A percentile compares a stretch with the other conserved stretches of the same genome.
phyloP scores from a whole-genome alignment of 1,284 basidiomycete species.

The Leccinum solheimii region DNA sequence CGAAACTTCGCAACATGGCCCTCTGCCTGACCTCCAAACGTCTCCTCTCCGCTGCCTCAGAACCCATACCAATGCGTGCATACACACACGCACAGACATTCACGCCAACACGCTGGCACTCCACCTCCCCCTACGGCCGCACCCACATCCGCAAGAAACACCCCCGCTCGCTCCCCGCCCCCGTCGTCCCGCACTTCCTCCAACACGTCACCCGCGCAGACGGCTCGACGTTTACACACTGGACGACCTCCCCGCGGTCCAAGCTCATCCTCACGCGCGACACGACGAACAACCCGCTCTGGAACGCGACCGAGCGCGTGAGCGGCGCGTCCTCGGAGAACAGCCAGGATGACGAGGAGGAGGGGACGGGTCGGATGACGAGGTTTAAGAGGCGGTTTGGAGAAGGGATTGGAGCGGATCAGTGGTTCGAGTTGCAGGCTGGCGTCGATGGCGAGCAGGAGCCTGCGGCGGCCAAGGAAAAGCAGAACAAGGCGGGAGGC shows the following conservation, averaged over 20 bases:
- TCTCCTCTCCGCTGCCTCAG: conserved; percentile 5
- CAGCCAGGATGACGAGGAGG: conserved; percentile 66
- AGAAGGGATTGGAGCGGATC: conserved; percentile 48
- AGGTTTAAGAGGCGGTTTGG: conserved; percentile 79
- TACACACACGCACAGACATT: background rate
- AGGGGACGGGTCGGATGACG: conserved; percentile 72
- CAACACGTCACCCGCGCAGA: conserved; percentile 82
- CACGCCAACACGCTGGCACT: conserved; percentile 45
- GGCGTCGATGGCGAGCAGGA: conserved; percentile 30
- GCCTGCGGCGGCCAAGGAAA: conserved; percentile 31
- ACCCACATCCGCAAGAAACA: conserved; percentile 76
- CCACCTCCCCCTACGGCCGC: conserved; percentile 72
- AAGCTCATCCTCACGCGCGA: conserved; percentile 76
- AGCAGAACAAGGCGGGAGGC: conserved; percentile 11
- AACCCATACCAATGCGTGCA: background rate
- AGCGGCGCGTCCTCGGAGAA: conserved; percentile 60
- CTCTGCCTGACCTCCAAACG: conserved; percentile 13
- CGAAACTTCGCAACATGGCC: conserved; percentile 5
- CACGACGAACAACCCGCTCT: conserved; percentile 82
- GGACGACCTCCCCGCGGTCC: conserved; percentile 82
- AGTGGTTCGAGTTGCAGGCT: conserved; percentile 32
- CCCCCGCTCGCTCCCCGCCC: conserved; percentile 66
- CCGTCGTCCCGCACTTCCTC: conserved; percentile 80
- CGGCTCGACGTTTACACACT: conserved; percentile 83
- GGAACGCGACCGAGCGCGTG: conserved; percentile 58